These are phyloP conservation scores for Melampsora abietis-canadensis DNA, from an alignment of 1,284 basidiomycete genomes.

Conservation along the genomic window DNA sequence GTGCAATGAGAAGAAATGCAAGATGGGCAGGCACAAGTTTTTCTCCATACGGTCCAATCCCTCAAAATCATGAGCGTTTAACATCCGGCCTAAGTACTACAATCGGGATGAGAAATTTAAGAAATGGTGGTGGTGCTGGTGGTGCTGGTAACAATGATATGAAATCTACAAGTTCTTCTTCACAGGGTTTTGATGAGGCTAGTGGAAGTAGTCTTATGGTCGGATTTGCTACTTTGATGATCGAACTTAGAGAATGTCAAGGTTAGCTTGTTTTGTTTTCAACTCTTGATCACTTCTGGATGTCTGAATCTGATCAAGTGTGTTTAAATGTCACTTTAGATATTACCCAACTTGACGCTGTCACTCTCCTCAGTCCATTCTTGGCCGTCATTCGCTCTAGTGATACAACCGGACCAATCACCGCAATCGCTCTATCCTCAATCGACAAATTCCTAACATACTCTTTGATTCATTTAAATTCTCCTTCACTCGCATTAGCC, in stretches of 20 bases:
- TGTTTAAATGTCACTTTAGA: constrained; percentile 58
- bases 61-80: neutral
- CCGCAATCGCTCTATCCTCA: constrained; percentile 78
- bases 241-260: constrained; percentile 67
- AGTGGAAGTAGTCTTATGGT: constrained; percentile 65
- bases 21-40: constrained; percentile 25
- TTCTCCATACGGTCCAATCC: constrained; percentile 7
- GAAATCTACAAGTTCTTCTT: neutral
- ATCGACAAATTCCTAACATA: constrained; percentile 82
- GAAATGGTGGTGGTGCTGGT: too few relatives aligned
- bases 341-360: constrained; percentile 47
- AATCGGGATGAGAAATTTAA: constrained; percentile 30
- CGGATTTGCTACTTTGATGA: constrained; percentile 80
- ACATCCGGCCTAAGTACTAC: neutral
- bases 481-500: constrained; percentile 58
- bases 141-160: too few relatives aligned
- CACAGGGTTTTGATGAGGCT: constrained; percentile 8
- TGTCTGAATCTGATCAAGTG: constrained; percentile 59
- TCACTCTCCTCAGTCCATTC: constrained; percentile 74
- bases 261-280: constrained; percentile 64
- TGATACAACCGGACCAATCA: constrained; percentile 88
- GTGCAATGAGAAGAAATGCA: constrained; percentile 38
- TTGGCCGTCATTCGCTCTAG: constrained; percentile 88
- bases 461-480: constrained; percentile 63
- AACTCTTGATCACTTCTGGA: constrained; percentile 1